These are phyloP conservation scores for Aspergillus baeticus DNA, from an alignment of 495 filamentous ascomycete species.

Conservation along the genomic window DNA sequence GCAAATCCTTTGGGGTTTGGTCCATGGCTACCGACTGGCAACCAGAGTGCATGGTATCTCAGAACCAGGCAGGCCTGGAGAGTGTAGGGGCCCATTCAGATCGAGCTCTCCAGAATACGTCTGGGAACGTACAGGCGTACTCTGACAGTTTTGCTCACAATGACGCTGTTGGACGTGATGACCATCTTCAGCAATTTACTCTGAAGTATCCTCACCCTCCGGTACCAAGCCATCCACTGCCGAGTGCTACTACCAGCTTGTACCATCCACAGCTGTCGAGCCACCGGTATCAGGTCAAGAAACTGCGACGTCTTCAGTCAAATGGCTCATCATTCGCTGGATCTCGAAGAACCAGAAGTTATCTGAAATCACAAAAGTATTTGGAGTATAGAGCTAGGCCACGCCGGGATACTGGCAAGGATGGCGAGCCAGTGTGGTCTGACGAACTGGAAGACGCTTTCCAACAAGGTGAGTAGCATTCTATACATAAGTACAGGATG, in stretches of 20 bases:
- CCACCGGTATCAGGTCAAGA: slow-evolving; percentile 37
- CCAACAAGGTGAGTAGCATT: slow-evolving; percentile 67
- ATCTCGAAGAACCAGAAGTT: slow-evolving; percentile 38
- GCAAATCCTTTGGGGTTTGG: slow-evolving; percentile 40
- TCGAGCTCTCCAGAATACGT: slow-evolving; percentile 48
- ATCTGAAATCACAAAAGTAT: slow-evolving; percentile 50
- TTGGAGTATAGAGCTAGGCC: slow-evolving; percentile 69
- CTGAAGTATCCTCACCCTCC: slow-evolving; percentile 43
- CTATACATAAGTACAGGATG: not conserved
- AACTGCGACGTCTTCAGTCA: slow-evolving; percentile 40
- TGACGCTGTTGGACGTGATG: slow-evolving; percentile 34
- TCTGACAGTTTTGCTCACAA: slow-evolving; percentile 35
- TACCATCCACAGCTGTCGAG: slow-evolving; percentile 33
- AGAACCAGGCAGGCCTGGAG: slow-evolving; percentile 42
- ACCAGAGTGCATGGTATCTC: slow-evolving; percentile 43
- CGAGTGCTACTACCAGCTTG: slow-evolving; percentile 23
- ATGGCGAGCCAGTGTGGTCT: slow-evolving; percentile 71
- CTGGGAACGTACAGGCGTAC: slow-evolving; percentile 50
- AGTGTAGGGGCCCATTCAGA: slow-evolving; percentile 40
- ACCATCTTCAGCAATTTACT: slow-evolving; percentile 38
- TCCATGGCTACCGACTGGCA: slow-evolving; percentile 52
- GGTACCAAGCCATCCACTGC: slow-evolving; percentile 30
- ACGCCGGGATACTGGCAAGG: slow-evolving; percentile 52
- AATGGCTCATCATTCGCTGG: slow-evolving; percentile 29
- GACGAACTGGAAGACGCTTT: slow-evolving; percentile 84